Evolutionary conservation across 768 basidiomycete genomes (phyloP).

Genomic region (Suillus hirtellus): DNA sequence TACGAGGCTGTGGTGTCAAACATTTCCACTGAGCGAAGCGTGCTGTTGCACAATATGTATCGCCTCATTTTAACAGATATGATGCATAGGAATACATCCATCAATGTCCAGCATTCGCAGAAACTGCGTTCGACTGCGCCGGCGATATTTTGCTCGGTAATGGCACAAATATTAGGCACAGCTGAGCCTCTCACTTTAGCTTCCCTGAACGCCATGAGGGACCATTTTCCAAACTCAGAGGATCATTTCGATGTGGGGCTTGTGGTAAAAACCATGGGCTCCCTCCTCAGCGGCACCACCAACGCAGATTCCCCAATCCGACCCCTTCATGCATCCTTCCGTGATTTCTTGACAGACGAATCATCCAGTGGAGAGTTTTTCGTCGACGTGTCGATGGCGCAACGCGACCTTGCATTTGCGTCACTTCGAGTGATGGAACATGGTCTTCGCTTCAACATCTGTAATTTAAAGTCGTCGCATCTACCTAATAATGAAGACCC

Average conservation of each 20-base stretch:
- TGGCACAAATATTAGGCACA: neutral
- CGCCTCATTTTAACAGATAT: neutral
- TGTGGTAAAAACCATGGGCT: neutral
- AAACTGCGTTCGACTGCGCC: neutral
- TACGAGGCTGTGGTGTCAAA: neutral
- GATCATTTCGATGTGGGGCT: neutral
- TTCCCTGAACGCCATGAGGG: neutral
- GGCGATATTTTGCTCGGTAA: neutral
- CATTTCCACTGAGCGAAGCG: neutral
- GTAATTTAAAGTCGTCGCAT: no score
- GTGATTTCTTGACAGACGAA: neutral
- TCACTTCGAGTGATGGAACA: no score
- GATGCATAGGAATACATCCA: neutral
- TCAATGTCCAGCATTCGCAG: neutral
- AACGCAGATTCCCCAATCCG: neutral
- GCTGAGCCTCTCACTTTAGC: neutral
- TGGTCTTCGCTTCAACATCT: no score
- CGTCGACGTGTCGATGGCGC: no score
- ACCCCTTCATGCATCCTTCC: neutral
- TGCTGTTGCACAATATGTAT: neutral
- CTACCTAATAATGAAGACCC: no score
- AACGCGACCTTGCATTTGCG: no score
- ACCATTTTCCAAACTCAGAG: neutral
- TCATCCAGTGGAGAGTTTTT: neutral
- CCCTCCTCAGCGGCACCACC: neutral